Conservation (phyloP, 108 stramenopile genomes). For the Mediolabrus comicus region DNA sequence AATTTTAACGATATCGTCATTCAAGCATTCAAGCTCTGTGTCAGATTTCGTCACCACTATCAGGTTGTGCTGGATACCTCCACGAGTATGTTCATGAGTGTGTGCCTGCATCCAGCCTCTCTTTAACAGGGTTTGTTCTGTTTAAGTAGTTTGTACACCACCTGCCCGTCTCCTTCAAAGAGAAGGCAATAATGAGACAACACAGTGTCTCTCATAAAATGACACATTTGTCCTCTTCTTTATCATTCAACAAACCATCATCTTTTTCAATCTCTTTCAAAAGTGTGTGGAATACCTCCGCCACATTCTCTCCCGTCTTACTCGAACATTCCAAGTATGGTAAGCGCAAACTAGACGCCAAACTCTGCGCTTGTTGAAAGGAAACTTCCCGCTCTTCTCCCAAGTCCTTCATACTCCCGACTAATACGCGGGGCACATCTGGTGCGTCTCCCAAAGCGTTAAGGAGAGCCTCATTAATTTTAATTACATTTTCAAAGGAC, state of each 20-base stretch:
- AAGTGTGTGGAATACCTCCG: constrained; percentile 84
- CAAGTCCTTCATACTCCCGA: constrained; percentile 85
- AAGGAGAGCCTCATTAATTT: constrained; percentile 81
- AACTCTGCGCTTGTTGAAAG: constrained; percentile 57
- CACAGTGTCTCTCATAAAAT: constrained; percentile 43
- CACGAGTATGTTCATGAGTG: not conserved
- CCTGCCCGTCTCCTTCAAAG: not conserved
- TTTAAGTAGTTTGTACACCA: not conserved
- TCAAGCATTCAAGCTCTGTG: not conserved
- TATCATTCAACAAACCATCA: constrained; percentile 78
- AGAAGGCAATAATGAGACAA: not conserved
- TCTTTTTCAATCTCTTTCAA: constrained; percentile 90
- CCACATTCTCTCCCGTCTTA: constrained; percentile 81
- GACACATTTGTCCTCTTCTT: constrained; percentile 63
- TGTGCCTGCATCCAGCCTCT: not conserved
- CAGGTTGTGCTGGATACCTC: not conserved
- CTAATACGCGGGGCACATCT: constrained; percentile 83
- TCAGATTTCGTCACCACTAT: not conserved
- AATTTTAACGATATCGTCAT: not conserved
- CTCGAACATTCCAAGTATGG: constrained; percentile 86
- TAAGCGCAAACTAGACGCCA: constrained; percentile 72
- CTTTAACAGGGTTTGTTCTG: not conserved
- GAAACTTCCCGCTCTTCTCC: constrained; percentile 61
- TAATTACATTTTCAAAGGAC: constrained; percentile 70
- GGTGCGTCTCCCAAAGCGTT: constrained; percentile 82